Conservation (phyloP, 225 moss, liverwort and hornwort species). For the Thuidium tamariscinum region DNA sequence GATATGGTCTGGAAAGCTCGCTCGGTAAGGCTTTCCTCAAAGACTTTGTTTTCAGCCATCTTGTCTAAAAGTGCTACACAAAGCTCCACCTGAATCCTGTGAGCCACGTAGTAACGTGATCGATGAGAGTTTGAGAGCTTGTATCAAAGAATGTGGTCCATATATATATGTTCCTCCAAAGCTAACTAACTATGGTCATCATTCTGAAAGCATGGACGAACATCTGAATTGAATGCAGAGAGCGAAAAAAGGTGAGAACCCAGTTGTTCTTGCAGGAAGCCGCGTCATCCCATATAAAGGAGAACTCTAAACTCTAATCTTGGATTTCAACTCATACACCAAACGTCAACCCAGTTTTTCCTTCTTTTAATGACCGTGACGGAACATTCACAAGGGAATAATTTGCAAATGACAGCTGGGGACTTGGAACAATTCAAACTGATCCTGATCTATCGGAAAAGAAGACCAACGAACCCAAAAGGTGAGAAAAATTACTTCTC, state of each 20-base stretch:
- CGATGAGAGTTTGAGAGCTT: background rate
- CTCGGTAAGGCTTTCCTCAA: conserved; percentile 10
- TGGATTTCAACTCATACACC: background rate
- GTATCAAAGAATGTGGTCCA: background rate
- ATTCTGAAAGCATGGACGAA: background rate
- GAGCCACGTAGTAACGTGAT: background rate
- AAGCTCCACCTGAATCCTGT: conserved; percentile 52
- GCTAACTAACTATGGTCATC: background rate
- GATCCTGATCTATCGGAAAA: background rate
- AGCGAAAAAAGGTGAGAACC: background rate
- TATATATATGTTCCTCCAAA: background rate
- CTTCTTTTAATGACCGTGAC: background rate
- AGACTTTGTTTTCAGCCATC: conserved; percentile 7
- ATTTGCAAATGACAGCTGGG: background rate
- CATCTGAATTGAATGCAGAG: background rate
- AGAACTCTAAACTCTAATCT: background rate
- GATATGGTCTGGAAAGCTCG: conserved; percentile 38
- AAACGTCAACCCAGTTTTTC: background rate
- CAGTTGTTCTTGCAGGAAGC: background rate
- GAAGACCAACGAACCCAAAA: background rate
- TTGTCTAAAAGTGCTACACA: conserved; percentile 25
- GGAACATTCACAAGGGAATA: background rate
- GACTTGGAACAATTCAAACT: background rate
- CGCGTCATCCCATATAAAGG: background rate
- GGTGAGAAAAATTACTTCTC: conserved; percentile 11